Conservation (phyloP, 495 filamentous ascomycete species). For the Neurospora sp. region DNA sequence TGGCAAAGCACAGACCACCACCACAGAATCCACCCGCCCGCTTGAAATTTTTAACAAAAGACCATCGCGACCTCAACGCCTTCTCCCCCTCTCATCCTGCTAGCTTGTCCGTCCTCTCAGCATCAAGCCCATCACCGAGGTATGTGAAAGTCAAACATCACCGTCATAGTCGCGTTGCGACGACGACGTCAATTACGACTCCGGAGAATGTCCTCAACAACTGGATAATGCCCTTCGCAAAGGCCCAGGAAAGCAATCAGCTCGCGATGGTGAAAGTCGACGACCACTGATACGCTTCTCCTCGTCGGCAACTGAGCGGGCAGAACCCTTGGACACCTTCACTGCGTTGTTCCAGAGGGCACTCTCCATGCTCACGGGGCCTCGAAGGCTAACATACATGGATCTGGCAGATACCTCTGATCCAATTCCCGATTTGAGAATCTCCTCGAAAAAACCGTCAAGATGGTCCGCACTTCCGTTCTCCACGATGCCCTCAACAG, state of each 20-base stretch:
- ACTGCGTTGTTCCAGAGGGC: constrained; percentile 48
- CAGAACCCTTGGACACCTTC: constrained; percentile 62
- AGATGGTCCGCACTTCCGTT: constrained; percentile 96
- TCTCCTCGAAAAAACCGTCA: constrained; percentile 48
- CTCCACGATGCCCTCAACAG: constrained; percentile 98
- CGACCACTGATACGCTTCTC: constrained; percentile 56
- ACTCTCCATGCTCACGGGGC: constrained; percentile 81
- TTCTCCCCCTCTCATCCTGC: background rate
- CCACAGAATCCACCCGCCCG: constrained; percentile 8
- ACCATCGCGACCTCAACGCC: background rate
- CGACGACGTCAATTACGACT: background rate
- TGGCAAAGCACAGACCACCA: constrained; percentile 15
- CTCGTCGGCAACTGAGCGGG: constrained; percentile 67
- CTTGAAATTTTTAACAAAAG: background rate
- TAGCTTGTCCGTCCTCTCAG: background rate
- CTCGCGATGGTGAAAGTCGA: constrained; percentile 3
- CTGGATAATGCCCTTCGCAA: constrained; percentile 32
- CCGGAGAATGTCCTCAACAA: constrained; percentile 22
- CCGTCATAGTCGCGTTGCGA: no score
- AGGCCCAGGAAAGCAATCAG: constrained; percentile 43
- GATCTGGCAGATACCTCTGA: constrained; percentile 65
- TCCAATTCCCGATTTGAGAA: constrained; percentile 67
- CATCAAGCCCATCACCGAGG: background rate
- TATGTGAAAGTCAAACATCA: background rate
- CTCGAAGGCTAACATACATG: constrained; percentile 64